Conservation (phyloP, 169 alveolate genomes). For the Cryptosporidium sp. region DNA sequence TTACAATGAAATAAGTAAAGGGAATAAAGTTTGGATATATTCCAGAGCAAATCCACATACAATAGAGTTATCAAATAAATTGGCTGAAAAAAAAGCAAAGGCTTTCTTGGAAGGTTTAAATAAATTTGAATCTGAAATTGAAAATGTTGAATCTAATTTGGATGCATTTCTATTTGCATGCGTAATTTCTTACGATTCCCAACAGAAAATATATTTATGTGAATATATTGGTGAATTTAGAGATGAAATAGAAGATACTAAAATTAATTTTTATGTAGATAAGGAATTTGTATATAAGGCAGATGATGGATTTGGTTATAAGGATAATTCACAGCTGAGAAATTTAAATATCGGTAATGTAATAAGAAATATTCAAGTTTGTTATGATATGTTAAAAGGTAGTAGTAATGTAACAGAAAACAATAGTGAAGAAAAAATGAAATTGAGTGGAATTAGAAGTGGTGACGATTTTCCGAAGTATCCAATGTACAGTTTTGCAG, state of each 20-base stretch:
- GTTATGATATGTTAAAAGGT: conserved; percentile 69
- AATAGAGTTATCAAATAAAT: conserved; percentile 23
- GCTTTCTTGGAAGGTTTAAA: neutral
- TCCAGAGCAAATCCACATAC: conserved; percentile 46
- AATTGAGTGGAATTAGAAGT: neutral
- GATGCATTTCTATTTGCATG: conserved; percentile 30
- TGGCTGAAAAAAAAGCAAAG: conserved; percentile 22
- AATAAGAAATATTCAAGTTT: conserved; percentile 72
- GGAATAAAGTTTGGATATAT: conserved; percentile 58
- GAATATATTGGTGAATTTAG: conserved; percentile 29
- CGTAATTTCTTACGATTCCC: conserved; percentile 12
- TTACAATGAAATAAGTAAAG: conserved; percentile 7
- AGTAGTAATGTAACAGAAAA: neutral
- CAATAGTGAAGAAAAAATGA: neutral
- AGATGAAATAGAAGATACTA: neutral
- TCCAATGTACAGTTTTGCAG: conserved; percentile 68
- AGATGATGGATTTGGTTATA: conserved; percentile 55
- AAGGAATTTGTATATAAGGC: conserved; percentile 40
- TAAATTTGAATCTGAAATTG: neutral
- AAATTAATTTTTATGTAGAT: neutral
- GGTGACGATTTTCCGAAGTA: conserved; percentile 19
- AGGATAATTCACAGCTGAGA: conserved; percentile 75
- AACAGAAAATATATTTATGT: conserved; percentile 12
- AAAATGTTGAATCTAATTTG: neutral
- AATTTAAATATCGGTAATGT: conserved; percentile 78